Conservation (phyloP, 129 eudicot species). For the Pseudognaphalium luteoalbum region DNA sequence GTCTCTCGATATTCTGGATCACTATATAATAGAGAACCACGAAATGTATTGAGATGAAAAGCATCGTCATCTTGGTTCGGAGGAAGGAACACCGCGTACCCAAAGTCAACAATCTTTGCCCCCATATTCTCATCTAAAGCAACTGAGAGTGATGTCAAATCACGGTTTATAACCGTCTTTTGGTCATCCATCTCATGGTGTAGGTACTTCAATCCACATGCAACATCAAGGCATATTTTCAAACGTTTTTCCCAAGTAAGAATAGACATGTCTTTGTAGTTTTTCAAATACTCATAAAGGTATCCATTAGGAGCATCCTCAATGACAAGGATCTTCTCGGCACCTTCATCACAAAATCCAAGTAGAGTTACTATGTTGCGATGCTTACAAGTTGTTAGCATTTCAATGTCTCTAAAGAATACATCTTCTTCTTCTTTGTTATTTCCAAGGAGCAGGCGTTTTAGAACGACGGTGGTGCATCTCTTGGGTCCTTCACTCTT, state of each 20-base stretch:
- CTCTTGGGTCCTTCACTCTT: neutral
- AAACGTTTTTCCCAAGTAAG: neutral
- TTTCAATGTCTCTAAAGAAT: neutral
- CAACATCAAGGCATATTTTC: slow-evolving; percentile 11
- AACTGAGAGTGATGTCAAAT: neutral
- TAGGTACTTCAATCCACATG: slow-evolving; percentile 4
- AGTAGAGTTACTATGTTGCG: neutral
- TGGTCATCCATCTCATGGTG: neutral
- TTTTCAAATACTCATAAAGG: neutral
- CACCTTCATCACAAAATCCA: slow-evolving; percentile 17
- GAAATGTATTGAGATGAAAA: too few species aligned
- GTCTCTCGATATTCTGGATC: too few species aligned
- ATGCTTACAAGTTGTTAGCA: slow-evolving; percentile 11
- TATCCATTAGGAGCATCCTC: neutral
- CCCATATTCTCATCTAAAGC: neutral
- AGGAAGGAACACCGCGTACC: too few species aligned
- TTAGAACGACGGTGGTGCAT: neutral
- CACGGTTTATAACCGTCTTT: slow-evolving; percentile 27
- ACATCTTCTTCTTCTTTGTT: neutral
- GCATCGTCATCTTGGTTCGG: too few species aligned
- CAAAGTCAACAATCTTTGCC: too few species aligned
- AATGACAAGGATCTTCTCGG: neutral
- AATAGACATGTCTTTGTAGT: too few species aligned
- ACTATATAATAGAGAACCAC: too few species aligned
- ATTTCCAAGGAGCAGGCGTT: neutral